These are phyloP conservation scores for Selaginella tamariscina DNA, from an alignment of 75 land plant species.

Conservation along the genomic window DNA sequence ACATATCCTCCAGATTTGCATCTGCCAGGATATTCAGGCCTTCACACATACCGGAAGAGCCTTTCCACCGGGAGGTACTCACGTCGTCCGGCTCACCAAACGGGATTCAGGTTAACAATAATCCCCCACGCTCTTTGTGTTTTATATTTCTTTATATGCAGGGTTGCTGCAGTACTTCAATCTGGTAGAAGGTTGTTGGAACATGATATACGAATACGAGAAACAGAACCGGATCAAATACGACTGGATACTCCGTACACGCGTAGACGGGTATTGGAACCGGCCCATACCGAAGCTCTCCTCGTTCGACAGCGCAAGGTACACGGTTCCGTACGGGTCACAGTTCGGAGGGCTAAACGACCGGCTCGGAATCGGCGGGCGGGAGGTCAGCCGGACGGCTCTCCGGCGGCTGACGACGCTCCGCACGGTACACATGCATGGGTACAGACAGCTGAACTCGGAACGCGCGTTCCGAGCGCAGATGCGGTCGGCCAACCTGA, in stretches of 20 bases:
- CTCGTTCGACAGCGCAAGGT: slow-evolving; percentile 15
- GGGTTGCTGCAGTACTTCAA: slow-evolving; percentile 71
- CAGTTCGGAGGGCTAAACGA: slow-evolving; percentile 62
- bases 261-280: slow-evolving; percentile 70
- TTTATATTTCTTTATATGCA: neutral
- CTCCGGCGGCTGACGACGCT: slow-evolving; percentile 42
- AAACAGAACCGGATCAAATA: slow-evolving; percentile 31
- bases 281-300: slow-evolving; percentile 23
- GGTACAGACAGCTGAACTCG: slow-evolving; percentile 38
- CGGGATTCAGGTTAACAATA: slow-evolving; percentile 91
- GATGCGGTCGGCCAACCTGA: slow-evolving; percentile 21
- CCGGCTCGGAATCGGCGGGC: slow-evolving; percentile 57
- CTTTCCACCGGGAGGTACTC: slow-evolving; percentile 36
- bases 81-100: slow-evolving; percentile 62
- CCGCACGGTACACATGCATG: slow-evolving; percentile 28
- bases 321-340: slow-evolving; percentile 54
- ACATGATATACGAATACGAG: slow-evolving; percentile 39
- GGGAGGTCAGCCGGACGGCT: slow-evolving; percentile 35
- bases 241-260: slow-evolving; percentile 62
- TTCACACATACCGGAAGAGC: slow-evolving; percentile 24
- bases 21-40: slow-evolving; percentile 49
- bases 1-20: slow-evolving; percentile 28
- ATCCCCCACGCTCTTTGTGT: neutral
- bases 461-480: slow-evolving; percentile 56
- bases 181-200: slow-evolving; percentile 62